Evolutionary conservation across 805 yeast species (phyloP).

Genomic region (Maudiozyma serrabonitensis): DNA sequence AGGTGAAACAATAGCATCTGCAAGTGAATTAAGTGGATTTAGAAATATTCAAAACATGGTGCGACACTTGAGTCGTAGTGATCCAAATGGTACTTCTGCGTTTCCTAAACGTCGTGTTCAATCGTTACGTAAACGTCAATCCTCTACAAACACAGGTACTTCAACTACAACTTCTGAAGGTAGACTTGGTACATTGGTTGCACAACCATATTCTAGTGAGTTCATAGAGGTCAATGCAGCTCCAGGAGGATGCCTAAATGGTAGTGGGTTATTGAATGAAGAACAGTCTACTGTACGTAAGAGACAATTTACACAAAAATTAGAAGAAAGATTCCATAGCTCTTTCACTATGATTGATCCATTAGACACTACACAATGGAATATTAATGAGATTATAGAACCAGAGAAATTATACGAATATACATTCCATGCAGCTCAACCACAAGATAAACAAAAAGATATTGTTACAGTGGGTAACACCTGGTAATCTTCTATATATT

Average conservation of each 20-base stretch:
- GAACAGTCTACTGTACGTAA: conserved; percentile 23
- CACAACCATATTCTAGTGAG: conserved; percentile 61
- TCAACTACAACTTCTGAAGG: neutral
- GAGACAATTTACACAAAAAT: conserved; percentile 9
- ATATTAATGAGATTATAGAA: too few species aligned
- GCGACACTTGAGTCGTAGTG: conserved; percentile 55
- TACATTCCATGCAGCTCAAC: conserved; percentile 14
- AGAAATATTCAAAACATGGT: conserved; percentile 90
- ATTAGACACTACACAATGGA: neutral
- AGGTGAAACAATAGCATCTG: conserved; percentile 38
- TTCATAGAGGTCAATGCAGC: conserved; percentile 96
- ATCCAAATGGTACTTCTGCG: conserved; percentile 6
- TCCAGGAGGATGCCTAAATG: conserved; percentile 95
- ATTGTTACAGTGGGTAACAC: conserved; percentile 19
- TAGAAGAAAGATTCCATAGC: conserved; percentile 9
- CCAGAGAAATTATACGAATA: conserved; percentile 6
- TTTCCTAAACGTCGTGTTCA: conserved; percentile 15
- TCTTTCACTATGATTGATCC: conserved; percentile 11
- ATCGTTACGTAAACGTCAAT: conserved; percentile 25
- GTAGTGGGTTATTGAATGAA: conserved; percentile 79
- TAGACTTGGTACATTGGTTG: conserved; percentile 20
- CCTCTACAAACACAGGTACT: neutral
- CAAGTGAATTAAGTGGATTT: conserved; percentile 80
- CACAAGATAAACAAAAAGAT: conserved; percentile 7
- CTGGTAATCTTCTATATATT: conserved; percentile 8